phyloP scores from a whole-genome alignment of 176 grass and related monocot genomes.

The Dactylis glomerata region DNA sequence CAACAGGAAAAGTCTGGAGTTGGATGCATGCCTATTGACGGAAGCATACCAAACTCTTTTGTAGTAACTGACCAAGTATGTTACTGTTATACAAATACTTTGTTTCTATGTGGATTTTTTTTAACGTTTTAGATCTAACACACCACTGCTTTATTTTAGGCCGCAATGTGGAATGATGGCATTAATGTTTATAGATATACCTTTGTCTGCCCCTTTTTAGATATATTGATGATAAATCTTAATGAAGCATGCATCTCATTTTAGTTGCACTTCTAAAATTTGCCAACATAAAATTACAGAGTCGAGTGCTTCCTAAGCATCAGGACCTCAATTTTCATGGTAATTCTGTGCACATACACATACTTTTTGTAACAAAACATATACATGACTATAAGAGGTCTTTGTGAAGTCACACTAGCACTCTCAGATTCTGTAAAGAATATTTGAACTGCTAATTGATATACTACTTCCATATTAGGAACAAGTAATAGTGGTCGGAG shows the following conservation, averaged over 20 bases:
- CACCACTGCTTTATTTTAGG: background rate
- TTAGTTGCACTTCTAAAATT: background rate
- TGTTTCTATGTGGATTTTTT: conserved; percentile 11
- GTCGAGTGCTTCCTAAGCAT: background rate
- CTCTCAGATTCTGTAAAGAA: background rate
- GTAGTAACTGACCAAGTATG: conserved; percentile 55
- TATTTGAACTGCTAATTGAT: background rate
- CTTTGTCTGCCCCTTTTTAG: background rate
- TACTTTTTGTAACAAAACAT: background rate
- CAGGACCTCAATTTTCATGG: conserved; percentile 1
- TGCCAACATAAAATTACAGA: background rate
- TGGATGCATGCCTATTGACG: conserved; percentile 56
- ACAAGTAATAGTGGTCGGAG: too few relatives aligned
- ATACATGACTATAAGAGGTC: background rate
- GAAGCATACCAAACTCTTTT: conserved; percentile 55
- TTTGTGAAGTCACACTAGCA: background rate
- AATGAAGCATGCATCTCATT: background rate
- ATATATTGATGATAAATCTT: background rate
- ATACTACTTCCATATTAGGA: too few relatives aligned
- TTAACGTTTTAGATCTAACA: background rate
- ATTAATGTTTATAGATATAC: background rate
- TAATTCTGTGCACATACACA: background rate
- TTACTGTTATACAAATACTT: background rate
- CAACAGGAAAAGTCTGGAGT: conserved; percentile 55
- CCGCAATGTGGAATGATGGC: background rate